Base-by-base conservation (phyloP, 2,329 filamentous ascomycete species). In the Lasiodiplodia citricola region DNA sequence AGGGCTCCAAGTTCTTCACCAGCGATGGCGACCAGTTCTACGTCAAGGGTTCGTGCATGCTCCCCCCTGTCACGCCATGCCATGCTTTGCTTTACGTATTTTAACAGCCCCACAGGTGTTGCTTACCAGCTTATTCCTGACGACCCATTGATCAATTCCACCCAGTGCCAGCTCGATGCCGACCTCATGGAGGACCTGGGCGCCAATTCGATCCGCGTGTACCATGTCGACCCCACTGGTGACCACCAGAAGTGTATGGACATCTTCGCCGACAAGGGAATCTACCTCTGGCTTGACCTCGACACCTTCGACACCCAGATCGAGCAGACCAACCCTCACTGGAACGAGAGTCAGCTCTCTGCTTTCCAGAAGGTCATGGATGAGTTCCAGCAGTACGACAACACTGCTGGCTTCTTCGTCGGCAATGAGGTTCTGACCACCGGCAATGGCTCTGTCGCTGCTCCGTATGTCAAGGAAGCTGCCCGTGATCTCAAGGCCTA, bases 1-100 rank as follows among this genome's bases (percentile, higher is more conserved):
- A 90, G 66, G 93, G 93, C 63, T 90, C 90, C 82, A 97, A 96
- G 81, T 93, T 97, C 84, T 97, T 96, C 83, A 90, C 89, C 73
- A 88, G 87, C 75, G 88, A 94, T 78, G 93, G 93, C 72, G 85
- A 89, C 38, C 93, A 96, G 77, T 96, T 92, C 84, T 96, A 89
- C 80, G 87, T 96, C 79, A 96, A 94, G 83, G 92, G 92, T 92
- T 80, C 4, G 70, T 25, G 21, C 44, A n/a, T 18, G 28, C 41
- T 66, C 2, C 41, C 44, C 38, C 44, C 66, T 11, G 7, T 62
- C 25, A 66, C 47, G 44, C 37, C 38, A 56, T 67, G 25, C 16
- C 25, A 66, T 44, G 44, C 37, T 37, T 55, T 67, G 38, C 16
- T 4, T 37, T 14, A 31, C 23, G 50, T n/a, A 23, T 38, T 7